These are phyloP conservation scores for Candida coquimbonensis DNA, from an alignment of 805 yeast species.

Conservation along the genomic window DNA sequence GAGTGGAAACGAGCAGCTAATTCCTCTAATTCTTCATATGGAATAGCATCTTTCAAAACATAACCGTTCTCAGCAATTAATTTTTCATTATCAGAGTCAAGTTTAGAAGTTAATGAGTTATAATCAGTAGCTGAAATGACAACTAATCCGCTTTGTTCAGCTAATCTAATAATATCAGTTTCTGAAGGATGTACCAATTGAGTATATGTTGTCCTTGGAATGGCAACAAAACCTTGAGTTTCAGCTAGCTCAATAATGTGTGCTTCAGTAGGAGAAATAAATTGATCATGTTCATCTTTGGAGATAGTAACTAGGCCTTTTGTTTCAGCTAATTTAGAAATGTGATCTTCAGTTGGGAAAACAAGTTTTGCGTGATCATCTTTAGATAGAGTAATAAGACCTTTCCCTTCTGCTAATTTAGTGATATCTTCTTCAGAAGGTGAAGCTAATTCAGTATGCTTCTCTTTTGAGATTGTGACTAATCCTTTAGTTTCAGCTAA, in stretches of 20 bases:
- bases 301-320: too few species aligned
- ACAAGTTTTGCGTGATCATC: not conserved
- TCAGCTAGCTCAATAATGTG: too few species aligned
- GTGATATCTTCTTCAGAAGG: not conserved
- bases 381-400: slow-evolving; percentile 7
- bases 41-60: slow-evolving; percentile 14
- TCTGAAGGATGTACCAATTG: not conserved
- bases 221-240: too few species aligned
- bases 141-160: slow-evolving; percentile 13
- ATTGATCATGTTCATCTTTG: too few species aligned
- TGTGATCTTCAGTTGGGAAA: slow-evolving; percentile 12
- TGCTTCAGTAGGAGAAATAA: too few species aligned
- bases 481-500: slow-evolving; percentile 1
- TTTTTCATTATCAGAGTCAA: slow-evolving; percentile 12
- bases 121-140: slow-evolving; percentile 13
- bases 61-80: not conserved
- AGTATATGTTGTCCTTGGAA: not conserved
- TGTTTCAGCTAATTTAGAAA: not conserved
- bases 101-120: slow-evolving; percentile 20
- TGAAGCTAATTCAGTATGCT: slow-evolving; percentile 11
- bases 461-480: slow-evolving; percentile 13
- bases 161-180: slow-evolving; percentile 5
- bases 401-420: slow-evolving; percentile 1
- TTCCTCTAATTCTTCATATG: slow-evolving; percentile 26
- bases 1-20: slow-evolving; percentile 30